Evolutionary conservation across 257 asterid species (phyloP), one percentile per base, ranked within the genome.

Genomic region (Nicotiana obtusifolia): DNA sequence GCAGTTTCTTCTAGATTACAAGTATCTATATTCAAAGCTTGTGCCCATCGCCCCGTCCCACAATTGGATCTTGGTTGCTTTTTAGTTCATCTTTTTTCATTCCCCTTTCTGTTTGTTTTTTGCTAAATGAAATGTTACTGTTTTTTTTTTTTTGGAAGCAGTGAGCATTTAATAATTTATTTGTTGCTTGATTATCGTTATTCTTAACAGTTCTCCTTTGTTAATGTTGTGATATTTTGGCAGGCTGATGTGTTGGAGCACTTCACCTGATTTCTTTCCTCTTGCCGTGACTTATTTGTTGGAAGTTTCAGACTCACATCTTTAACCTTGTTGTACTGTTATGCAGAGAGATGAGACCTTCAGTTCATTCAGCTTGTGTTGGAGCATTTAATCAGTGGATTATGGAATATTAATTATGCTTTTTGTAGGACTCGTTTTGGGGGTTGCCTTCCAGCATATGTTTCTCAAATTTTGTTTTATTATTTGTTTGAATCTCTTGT

Each of bases 231-330:
- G 85, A 90, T 83, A 88, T 91, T 82, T 92, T 90, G 85, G 89
- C 98, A 93, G 97, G 98, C 88, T 87, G 90, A 83, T 90, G 85
- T 92, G 90, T 92, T 90, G 99, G 99, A 92, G 98, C 93, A 84
- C 88, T 86, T 91, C 89, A 83, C 98, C 93, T 91, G 93, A 93
- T 95, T 88, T 93, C 87, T 91, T 83, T 86, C 91, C 91, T 90
- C 90, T 92, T 92, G 92, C 97, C 93, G 90, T 93, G 92, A 90
- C 90, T 93, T 88, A 84, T 90, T 91, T 92, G 93, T 91, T 95
- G 91, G 98, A 95, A 89, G 97, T 92, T 92, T 93, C 93, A 95
- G 97, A 95, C 98, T 95, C 98, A 93, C 96, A 85, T 95, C 87
- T 87, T 83, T 85, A 94, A 94, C 95, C 95, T 92, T 91, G 93